Conservation (phyloP, 202 grass and related monocot species). For the Dendrocalamus latiflorus region DNA sequence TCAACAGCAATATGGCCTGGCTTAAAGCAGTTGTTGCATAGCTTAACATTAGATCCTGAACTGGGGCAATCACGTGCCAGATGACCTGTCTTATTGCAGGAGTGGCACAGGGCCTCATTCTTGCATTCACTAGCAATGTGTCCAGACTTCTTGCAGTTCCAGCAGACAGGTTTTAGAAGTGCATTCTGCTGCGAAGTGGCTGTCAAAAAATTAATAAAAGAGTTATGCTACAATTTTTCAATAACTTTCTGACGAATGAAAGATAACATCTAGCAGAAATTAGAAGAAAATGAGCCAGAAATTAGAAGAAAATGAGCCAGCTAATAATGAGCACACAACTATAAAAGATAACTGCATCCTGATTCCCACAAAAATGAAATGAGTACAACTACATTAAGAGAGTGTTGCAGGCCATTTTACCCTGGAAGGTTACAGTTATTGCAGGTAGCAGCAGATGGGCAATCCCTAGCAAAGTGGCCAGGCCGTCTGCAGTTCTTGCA, state of each 20-base stretch:
- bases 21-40: slow-evolving; percentile 89
- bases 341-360: background rate
- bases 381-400: background rate
- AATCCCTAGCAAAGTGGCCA: slow-evolving; percentile 80
- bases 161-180: slow-evolving; percentile 65
- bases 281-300: background rate
- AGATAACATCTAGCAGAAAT: slow-evolving; percentile 16
- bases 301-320: slow-evolving; percentile 10
- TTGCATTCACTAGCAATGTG: slow-evolving; percentile 78
- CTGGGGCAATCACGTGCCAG: slow-evolving; percentile 66
- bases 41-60: slow-evolving; percentile 44
- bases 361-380: slow-evolving; percentile 7
- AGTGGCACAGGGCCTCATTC: slow-evolving; percentile 73
- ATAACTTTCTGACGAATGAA: slow-evolving; percentile 9
- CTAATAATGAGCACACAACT: background rate
- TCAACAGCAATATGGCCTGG: slow-evolving; percentile 73
- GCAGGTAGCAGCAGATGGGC: slow-evolving; percentile 62
- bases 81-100: slow-evolving; percentile 80
- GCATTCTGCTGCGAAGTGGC: slow-evolving; percentile 80
- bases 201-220: slow-evolving; percentile 16
- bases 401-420: slow-evolving; percentile 36
- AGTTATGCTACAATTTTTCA: background rate
- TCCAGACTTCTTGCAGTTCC: slow-evolving; percentile 86
- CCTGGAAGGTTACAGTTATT: slow-evolving; percentile 85
- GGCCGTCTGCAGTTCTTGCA: slow-evolving; percentile 88